Conservation (phyloP, 495 filamentous ascomycete genomes). For the Friedmanniomyces endolithicus region DNA sequence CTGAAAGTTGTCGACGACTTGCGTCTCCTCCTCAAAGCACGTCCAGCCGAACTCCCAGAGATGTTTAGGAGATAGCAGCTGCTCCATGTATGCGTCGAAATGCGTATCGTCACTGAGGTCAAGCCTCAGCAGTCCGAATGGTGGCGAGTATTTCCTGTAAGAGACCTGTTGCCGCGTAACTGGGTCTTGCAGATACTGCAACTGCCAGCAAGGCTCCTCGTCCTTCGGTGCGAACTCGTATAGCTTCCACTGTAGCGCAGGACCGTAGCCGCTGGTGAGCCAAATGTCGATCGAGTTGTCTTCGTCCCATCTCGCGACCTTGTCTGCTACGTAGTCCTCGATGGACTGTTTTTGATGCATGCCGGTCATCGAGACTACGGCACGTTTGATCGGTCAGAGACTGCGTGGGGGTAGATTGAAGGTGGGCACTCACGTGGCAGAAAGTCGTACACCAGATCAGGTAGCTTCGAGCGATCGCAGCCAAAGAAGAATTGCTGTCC, state of each 20-base stretch:
- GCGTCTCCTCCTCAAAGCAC: constrained; percentile 25
- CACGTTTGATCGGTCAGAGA: neutral
- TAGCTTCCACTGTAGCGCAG: constrained; percentile 22
- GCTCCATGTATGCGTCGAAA: constrained; percentile 26
- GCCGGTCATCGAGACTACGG: constrained; percentile 20
- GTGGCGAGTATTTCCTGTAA: constrained; percentile 25
- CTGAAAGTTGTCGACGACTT: constrained; percentile 27
- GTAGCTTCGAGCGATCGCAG: constrained; percentile 26
- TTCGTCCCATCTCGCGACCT: constrained; percentile 22
- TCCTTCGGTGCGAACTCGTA: constrained; percentile 29
- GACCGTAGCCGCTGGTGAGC: constrained; percentile 17
- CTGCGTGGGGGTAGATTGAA: neutral
- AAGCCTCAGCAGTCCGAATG: constrained; percentile 27
- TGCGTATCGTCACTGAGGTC: constrained; percentile 25
- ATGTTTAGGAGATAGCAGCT: constrained; percentile 3
- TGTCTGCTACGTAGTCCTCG: constrained; percentile 21
- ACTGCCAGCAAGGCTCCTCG: constrained; percentile 20
- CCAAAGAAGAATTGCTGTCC: constrained; percentile 21
- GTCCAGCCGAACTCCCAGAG: constrained; percentile 19
- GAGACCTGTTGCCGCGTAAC: constrained; percentile 7
- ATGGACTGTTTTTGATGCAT: constrained; percentile 29
- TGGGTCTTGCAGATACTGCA: constrained; percentile 26
- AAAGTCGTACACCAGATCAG: constrained; percentile 24
- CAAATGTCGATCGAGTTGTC: constrained; percentile 9
- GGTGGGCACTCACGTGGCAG: constrained; percentile 20